Evolutionary conservation across 2,329 filamentous ascomycete genomes (phyloP).

Genomic region (Colletotrichum coccodes): DNA sequence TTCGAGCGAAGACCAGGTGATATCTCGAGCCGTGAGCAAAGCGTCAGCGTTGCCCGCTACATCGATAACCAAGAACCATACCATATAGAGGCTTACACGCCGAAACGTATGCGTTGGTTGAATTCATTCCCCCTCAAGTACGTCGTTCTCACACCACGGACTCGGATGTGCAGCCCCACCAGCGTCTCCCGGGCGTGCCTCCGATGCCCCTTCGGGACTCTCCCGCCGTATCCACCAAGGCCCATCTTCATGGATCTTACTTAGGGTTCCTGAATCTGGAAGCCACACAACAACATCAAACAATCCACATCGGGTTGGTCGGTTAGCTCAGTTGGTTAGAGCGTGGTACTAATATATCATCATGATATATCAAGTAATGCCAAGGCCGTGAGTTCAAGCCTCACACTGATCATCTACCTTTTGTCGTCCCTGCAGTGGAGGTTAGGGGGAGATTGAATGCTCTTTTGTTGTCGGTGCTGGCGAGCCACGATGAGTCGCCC

Average conservation of each 20-base stretch:
- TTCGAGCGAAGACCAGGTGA: too few relatives aligned
- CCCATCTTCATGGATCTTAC: slow-evolving; percentile 1
- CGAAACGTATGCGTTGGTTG: too few relatives aligned
- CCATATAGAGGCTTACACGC: too few relatives aligned
- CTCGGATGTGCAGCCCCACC: background rate
- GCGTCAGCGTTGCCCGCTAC: too few relatives aligned
- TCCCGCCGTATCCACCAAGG: background rate
- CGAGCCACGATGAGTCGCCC: background rate
- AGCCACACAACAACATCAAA: background rate
- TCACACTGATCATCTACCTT: slow-evolving; percentile 27
- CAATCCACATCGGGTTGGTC: background rate
- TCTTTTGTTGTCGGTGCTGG: too few relatives aligned
- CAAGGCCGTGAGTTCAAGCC: slow-evolving; percentile 32
- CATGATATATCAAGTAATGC: slow-evolving; percentile 21
- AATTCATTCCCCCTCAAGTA: background rate
- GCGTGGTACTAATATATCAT: slow-evolving; percentile 31
- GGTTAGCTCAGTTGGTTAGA: slow-evolving; percentile 33
- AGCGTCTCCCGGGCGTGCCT: background rate
- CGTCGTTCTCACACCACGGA: background rate
- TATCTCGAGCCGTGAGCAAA: too few relatives aligned
- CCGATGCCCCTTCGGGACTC: background rate
- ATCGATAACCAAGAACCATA: too few relatives aligned
- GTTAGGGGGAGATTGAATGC: too few relatives aligned
- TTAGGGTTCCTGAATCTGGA: background rate
- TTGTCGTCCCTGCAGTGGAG: background rate